Percentiles rank a stretch among this genome's conserved stretches.
Conservation (phyloP, 805 yeast genomes). For the Nakazawaea anatomiae region DNA sequence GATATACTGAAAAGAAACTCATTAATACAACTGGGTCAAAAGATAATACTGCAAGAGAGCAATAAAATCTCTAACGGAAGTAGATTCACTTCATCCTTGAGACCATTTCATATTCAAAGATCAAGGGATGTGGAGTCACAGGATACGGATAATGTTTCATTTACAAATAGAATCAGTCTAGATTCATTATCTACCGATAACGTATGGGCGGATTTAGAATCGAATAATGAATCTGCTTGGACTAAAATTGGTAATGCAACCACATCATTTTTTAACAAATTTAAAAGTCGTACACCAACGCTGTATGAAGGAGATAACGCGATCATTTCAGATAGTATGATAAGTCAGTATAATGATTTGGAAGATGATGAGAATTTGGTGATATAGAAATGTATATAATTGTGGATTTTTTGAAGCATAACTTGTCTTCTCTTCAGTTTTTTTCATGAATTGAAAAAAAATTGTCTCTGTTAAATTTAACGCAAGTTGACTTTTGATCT, state of each 20-base stretch:
- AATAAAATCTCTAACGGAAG: slow-evolving; percentile 4
- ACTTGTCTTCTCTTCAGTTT: no score
- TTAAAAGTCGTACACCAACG: neutral
- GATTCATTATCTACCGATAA: neutral
- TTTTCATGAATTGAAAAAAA: no score
- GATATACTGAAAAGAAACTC: slow-evolving; percentile 9
- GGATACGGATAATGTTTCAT: neutral
- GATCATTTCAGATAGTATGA: neutral
- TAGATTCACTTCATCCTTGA: slow-evolving; percentile 1
- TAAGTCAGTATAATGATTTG: slow-evolving; percentile 3
- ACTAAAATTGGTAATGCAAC: neutral
- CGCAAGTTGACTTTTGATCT: no score
- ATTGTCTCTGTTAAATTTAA: no score
- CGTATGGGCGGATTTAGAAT: neutral
- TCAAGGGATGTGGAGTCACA: neutral
- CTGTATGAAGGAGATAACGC: slow-evolving; percentile 5
- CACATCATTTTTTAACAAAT: neutral
- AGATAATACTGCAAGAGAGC: slow-evolving; percentile 5
- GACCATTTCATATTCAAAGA: slow-evolving; percentile 7
- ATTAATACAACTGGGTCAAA: slow-evolving; percentile 9
- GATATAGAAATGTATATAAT: neutral
- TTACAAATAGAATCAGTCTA: neutral
- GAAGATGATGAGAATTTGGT: slow-evolving; percentile 8
- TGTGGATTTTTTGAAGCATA: neutral
- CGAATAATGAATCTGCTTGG: neutral